Conservation (phyloP, 495 filamentous ascomycete species). For the Hapsidospora chrysogenum region DNA sequence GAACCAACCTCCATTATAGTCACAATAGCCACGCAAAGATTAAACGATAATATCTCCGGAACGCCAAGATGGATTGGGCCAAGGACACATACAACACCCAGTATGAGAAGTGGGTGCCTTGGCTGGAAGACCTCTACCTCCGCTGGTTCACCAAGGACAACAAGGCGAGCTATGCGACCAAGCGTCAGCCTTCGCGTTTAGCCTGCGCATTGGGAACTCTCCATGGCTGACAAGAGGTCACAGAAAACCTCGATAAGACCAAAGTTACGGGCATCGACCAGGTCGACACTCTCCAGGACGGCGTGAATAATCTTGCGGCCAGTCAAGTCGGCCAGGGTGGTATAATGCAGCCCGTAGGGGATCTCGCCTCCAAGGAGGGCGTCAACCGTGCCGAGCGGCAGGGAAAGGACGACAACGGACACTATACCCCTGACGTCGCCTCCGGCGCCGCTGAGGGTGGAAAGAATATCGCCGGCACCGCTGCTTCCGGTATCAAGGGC, state of each 20-base stretch:
- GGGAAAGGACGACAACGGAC: slow-evolving; percentile 42
- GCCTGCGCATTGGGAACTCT: no score
- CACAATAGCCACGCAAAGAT: no score
- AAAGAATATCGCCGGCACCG: slow-evolving; percentile 5
- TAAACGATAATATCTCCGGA: no score
- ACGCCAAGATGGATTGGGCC: slow-evolving; percentile 41
- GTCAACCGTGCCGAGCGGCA: slow-evolving; percentile 44
- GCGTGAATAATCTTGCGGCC: slow-evolving; percentile 36
- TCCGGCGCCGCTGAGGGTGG: slow-evolving; percentile 4
- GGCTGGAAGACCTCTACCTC: slow-evolving; percentile 56
- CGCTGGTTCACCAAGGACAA: slow-evolving; percentile 57
- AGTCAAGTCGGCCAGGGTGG: slow-evolving; percentile 49
- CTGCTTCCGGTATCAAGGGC: slow-evolving; percentile 5
- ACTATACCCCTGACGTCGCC: slow-evolving; percentile 16
- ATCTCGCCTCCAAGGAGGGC: slow-evolving; percentile 42
- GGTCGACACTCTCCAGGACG: slow-evolving; percentile 47
- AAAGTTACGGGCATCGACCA: slow-evolving; percentile 47
- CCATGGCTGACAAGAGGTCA: no score
- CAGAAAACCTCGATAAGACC: slow-evolving; percentile 45
- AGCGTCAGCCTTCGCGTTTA: not conserved
- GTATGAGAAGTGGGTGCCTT: slow-evolving; percentile 59
- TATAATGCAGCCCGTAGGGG: slow-evolving; percentile 40
- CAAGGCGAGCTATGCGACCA: slow-evolving; percentile 45
- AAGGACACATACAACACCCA: slow-evolving; percentile 43
- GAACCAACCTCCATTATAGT: no score